These are phyloP conservation scores for Tephrocybe sp. DNA, from an alignment of 768 basidiomycete species.

Conservation along the genomic window DNA sequence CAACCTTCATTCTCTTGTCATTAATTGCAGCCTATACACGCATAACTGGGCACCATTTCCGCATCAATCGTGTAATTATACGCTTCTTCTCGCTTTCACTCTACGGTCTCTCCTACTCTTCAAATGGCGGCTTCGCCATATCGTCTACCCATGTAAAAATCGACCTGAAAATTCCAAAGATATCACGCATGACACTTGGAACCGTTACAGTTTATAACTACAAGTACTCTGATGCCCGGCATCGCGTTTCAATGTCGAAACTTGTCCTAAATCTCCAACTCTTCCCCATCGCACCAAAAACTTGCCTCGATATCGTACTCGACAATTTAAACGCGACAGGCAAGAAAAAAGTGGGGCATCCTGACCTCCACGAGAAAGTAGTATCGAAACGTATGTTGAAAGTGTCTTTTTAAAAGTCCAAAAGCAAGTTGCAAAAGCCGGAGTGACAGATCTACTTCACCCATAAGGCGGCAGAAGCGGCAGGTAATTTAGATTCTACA, in stretches of 20 bases:
- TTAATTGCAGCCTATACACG: neutral
- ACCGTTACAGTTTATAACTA: conserved; percentile 26
- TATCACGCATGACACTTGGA: conserved; percentile 28
- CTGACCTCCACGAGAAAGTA: neutral
- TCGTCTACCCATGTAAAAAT: conserved; percentile 18
- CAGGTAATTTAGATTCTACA: neutral
- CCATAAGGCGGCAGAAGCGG: neutral
- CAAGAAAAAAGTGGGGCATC: neutral
- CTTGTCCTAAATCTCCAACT: conserved; percentile 31
- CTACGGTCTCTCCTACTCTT: conserved; percentile 10
- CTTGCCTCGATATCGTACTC: too few species aligned
- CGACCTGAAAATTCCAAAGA: conserved; percentile 28
- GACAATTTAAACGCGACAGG: too few species aligned
- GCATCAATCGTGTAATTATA: conserved; percentile 1
- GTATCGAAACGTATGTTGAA: neutral
- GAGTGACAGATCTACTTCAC: neutral
- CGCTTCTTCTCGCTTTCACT: conserved; percentile 11
- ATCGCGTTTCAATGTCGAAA: conserved; percentile 17
- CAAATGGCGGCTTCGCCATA: conserved; percentile 7
- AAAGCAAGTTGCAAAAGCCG: too few species aligned
- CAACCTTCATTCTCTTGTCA: neutral
- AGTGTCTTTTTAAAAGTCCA: too few species aligned
- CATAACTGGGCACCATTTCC: conserved; percentile 2
- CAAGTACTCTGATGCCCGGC: conserved; percentile 28
- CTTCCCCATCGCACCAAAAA: too few species aligned